Evolutionary conservation across 345 rosid genomes (phyloP), one percentile per base, ranked within the genome.

Genomic region (Citrus medica): DNA sequence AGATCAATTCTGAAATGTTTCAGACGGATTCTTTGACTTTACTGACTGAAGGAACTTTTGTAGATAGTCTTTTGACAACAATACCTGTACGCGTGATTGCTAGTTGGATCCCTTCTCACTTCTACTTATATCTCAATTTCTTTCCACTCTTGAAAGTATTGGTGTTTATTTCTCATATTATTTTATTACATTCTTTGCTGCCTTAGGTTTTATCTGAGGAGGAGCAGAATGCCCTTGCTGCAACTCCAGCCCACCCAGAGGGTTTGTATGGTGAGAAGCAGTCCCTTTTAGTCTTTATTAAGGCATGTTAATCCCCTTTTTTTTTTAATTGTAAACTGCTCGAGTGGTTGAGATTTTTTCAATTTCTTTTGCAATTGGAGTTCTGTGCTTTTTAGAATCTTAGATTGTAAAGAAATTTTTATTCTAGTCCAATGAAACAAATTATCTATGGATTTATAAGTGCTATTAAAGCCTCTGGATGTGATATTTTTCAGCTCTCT

Each of bases 161-260:
- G 1, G 4, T 27, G n/a, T 74, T 37, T 6, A 21, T 42, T 65
- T 48, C 69, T 59, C 30, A 63, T 65, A 9, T 71, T 30, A 30
- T 68, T 80, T 75, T 8, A 19, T 67, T 84, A 19, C 5, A 19
- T 67, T 84, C 28, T 69, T 72, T 71, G 69, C 59, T 69, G 62
- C 9, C 6, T 69, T 77, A 95, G 99, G 98, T 92, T 68, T 85
- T 95, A 82, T 86, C 98, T 7, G 89, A 88, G 89, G 94, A 92
- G 79, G 95, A 95, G 90, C 99, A 95, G 81, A 88, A 84, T 79
- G 91, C 84, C 51, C 96, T 93, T 65, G 99, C 99, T 62, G 94
- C 97, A 59, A 93, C 94, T 21, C 97, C 99, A 13, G 97, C 99
- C 62, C 99, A 93, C 83, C 92, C 96, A 2, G 92, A 85, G 75